Percentiles rank a stretch among this genome's conserved stretches.
Conservation (phyloP, 164 flowering plant species). For the Piper longum region DNA sequence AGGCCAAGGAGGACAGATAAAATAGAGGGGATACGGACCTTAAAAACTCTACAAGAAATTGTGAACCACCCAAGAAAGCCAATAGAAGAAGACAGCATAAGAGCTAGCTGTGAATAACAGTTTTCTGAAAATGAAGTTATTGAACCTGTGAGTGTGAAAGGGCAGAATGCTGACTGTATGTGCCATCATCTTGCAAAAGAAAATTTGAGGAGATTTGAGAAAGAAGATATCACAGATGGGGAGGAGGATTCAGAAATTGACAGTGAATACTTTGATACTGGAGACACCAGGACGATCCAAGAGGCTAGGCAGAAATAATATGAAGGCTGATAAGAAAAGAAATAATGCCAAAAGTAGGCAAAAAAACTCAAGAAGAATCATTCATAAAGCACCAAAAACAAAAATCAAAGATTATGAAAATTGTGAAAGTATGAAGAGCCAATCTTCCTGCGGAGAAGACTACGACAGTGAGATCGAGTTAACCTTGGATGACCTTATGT, state of each 20-base stretch:
- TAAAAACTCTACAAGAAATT: constrained; percentile 1
- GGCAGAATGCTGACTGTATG: background rate
- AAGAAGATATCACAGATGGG: background rate
- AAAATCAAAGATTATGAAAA: constrained; percentile 3
- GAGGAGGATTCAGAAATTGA: background rate
- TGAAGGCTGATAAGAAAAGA: background rate
- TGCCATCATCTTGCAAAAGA: background rate
- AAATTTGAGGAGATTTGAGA: background rate
- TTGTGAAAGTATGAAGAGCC: constrained; percentile 6
- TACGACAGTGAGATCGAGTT: constrained; percentile 20
- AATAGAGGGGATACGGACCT: constrained; percentile 3
- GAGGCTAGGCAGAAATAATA: background rate
- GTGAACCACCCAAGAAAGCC: constrained; percentile 6
- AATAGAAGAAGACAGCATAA: background rate
- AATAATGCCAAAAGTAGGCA: background rate
- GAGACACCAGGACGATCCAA: background rate
- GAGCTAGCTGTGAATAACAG: background rate
- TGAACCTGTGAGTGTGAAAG: background rate
- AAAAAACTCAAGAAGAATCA: constrained; percentile 1
- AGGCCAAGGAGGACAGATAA: constrained; percentile 8
- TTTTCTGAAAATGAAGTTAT: background rate
- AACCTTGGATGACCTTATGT: constrained; percentile 45
- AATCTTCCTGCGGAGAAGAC: constrained; percentile 13
- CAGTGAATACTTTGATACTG: background rate
- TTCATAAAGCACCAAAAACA: constrained; percentile 6